These are phyloP conservation scores for Emmonsiellopsis sp. DNA, from an alignment of 2,329 filamentous ascomycete species.

Conservation along the genomic window DNA sequence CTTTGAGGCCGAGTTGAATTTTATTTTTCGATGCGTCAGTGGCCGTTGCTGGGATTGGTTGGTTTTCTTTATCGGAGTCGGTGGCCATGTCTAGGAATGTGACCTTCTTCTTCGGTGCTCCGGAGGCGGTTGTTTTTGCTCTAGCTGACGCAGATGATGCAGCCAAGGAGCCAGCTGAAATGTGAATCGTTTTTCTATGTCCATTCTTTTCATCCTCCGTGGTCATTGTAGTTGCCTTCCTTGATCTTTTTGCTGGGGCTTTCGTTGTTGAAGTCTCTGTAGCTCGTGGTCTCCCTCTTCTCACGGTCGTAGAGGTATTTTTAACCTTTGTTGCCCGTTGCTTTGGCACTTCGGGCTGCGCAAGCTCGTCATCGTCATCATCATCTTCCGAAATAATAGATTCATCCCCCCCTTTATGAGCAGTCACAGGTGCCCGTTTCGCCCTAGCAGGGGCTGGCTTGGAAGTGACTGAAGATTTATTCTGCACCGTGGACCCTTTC, in stretches of 20 bases:
- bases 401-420: background rate
- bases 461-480: background rate
- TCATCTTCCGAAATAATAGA: background rate
- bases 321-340: slow-evolving; percentile 9
- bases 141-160: slow-evolving; percentile 8
- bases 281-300: slow-evolving; percentile 8
- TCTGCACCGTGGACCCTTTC: background rate
- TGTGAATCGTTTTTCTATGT: slow-evolving; percentile 6
- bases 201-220: slow-evolving; percentile 8
- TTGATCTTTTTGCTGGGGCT: slow-evolving; percentile 9
- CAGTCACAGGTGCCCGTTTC: background rate
- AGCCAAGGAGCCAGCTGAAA: slow-evolving; percentile 1
- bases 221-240: slow-evolving; percentile 5
- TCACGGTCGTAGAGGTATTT: slow-evolving; percentile 1
- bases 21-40: slow-evolving; percentile 14
- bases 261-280: slow-evolving; percentile 5
- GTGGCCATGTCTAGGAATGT: slow-evolving; percentile 35
- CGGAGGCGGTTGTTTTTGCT: slow-evolving; percentile 11
- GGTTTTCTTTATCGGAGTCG: slow-evolving; percentile 33
- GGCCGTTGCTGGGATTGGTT: slow-evolving; percentile 19
- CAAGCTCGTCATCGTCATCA: slow-evolving; percentile 18
- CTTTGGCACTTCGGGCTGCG: slow-evolving; percentile 15
- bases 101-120: slow-evolving; percentile 33
- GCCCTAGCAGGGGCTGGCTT: background rate
- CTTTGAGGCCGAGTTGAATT: slow-evolving; percentile 30